A percentile compares a stretch with the other conserved stretches of the same genome.
Conservation (phyloP, 2,329 filamentous ascomycete genomes). For the Cercospora canescens region DNA sequence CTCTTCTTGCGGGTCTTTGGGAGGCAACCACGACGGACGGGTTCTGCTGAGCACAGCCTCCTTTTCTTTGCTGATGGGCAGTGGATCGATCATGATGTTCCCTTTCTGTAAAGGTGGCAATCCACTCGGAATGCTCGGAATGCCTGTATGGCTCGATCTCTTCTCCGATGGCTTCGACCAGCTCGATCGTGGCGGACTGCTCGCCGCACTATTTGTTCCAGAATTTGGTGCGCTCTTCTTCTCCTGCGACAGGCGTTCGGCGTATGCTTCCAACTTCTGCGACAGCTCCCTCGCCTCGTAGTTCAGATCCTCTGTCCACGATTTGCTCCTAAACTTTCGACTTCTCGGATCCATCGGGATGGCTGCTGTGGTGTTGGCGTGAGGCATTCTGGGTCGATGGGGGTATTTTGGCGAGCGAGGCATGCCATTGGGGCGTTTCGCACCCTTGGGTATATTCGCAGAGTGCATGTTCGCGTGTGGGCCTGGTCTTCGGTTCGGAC, state of each 20-base stretch:
- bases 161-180: constrained; percentile 24
- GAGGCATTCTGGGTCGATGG: constrained; percentile 31
- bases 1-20: constrained; percentile 88
- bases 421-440: constrained; percentile 33
- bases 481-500: constrained; percentile 33
- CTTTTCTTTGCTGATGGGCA: constrained; percentile 83
- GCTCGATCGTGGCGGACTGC: constrained; percentile 33
- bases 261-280: constrained; percentile 77
- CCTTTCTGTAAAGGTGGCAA: constrained; percentile 62
- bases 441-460: constrained; percentile 37
- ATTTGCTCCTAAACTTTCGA: constrained; percentile 55
- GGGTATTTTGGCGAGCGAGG: constrained; percentile 33
- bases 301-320: constrained; percentile 73
- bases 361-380: constrained; percentile 32
- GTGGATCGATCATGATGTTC: constrained; percentile 80
- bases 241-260: constrained; percentile 48
- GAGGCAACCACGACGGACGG: constrained; percentile 79
- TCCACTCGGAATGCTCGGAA: constrained; percentile 45
- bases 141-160: constrained; percentile 41
- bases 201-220: constrained; percentile 35
- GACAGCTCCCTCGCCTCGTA: constrained; percentile 73
- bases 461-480: constrained; percentile 34
- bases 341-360: constrained; percentile 30
- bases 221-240: constrained; percentile 46
- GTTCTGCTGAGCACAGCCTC: constrained; percentile 77